Conservation (phyloP, 2,329 filamentous ascomycete genomes). For the Aspergillus quadricinctus region DNA sequence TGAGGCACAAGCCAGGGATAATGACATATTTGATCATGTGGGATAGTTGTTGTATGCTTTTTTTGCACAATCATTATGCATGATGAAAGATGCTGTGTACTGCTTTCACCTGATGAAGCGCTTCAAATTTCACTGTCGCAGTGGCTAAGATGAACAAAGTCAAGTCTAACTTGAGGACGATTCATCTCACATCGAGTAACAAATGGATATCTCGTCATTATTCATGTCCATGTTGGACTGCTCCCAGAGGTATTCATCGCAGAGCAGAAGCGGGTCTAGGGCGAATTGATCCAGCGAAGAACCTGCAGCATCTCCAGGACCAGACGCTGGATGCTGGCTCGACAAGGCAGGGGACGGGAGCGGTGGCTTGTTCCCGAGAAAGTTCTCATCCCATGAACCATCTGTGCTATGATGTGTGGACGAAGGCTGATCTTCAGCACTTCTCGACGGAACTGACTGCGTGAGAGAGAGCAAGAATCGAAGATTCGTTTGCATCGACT, state of each 20-base stretch:
- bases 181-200: no score
- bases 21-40: no score
- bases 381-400: background rate
- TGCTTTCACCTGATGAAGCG: no score
- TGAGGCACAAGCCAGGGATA: no score
- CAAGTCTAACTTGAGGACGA: no score
- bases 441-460: background rate
- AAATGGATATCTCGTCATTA: background rate
- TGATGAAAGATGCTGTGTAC: no score
- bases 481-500: background rate
- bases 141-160: no score
- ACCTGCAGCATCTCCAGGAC: background rate
- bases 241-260: background rate
- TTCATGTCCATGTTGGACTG: background rate
- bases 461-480: background rate
- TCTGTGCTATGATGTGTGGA: background rate
- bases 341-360: background rate
- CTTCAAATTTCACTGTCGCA: no score
- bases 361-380: background rate
- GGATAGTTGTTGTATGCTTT: no score
- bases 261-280: background rate
- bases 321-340: background rate
- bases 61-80: no score
- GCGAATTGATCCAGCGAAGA: background rate
- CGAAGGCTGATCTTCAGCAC: no score